Conservation (phyloP, 2,329 filamentous ascomycete species). For the Fusarium sp. region DNA sequence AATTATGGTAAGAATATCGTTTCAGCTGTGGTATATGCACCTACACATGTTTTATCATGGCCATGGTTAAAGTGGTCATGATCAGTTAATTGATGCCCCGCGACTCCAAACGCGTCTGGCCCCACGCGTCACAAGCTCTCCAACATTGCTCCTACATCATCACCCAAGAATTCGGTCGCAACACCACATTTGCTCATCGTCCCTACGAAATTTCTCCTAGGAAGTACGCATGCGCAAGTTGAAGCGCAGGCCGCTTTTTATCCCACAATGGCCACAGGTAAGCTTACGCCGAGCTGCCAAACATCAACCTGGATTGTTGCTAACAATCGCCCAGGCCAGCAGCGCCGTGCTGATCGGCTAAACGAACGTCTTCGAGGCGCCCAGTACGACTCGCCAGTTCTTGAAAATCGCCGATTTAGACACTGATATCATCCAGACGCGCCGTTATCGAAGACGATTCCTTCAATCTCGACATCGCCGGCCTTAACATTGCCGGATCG, state of each 20-base stretch:
- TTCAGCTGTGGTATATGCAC: background rate
- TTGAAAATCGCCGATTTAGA: background rate
- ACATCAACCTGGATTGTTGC: background rate
- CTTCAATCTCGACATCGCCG: conserved; percentile 65
- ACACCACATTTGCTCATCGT: background rate
- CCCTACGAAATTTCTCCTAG: background rate
- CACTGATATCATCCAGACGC: conserved; percentile 52
- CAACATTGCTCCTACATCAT: conserved; percentile 42
- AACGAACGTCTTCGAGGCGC: conserved; percentile 74
- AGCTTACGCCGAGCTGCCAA: conserved; percentile 6
- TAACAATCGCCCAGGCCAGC: conserved; percentile 45
- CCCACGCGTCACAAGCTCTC: conserved; percentile 37
- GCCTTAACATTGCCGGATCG: conserved; percentile 49
- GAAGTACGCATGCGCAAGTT: conserved; percentile 13
- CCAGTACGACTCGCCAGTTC: conserved; percentile 58
- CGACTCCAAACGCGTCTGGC: conserved; percentile 40
- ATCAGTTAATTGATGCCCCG: conserved; percentile 37
- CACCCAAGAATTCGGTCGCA: conserved; percentile 13
- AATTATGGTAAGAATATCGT: background rate
- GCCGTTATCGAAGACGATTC: conserved; percentile 71
- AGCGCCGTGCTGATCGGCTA: conserved; percentile 71
- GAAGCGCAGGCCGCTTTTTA: background rate
- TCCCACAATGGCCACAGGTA: conserved; percentile 52
- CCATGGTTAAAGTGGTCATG: background rate
- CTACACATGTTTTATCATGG: background rate